These are phyloP conservation scores for Penicillium occitanis DNA, from an alignment of 2,329 filamentous ascomycete species.

Conservation along the genomic window DNA sequence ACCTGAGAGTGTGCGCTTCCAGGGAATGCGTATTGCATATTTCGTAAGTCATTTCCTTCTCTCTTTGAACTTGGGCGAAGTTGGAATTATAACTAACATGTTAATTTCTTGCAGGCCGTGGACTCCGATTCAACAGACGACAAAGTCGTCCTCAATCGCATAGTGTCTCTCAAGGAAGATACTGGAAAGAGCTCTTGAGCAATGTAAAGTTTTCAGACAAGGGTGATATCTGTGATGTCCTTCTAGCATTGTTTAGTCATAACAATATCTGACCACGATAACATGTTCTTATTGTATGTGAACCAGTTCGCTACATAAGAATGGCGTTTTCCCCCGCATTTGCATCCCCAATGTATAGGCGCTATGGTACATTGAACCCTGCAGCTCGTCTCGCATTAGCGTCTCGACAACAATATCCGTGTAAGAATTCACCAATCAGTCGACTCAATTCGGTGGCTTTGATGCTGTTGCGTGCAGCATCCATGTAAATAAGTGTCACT, in stretches of 20 bases:
- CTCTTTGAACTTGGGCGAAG: no score
- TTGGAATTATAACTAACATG: no score
- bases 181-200: conserved; percentile 19
- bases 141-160: conserved; percentile 82
- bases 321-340: not conserved
- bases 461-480: not conserved
- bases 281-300: no score
- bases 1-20: conserved; percentile 69
- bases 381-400: not conserved
- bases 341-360: not conserved
- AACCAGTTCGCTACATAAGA: not conserved
- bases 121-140: conserved; percentile 77
- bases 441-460: not conserved
- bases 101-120: conserved; percentile 41
- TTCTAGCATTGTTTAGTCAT: conserved; percentile 4
- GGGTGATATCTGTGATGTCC: not conserved
- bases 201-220: not conserved
- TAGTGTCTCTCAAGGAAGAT: conserved; percentile 80
- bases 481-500: not conserved
- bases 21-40: conserved; percentile 85
- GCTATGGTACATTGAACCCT: not conserved
- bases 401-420: not conserved
- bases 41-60: conserved; percentile 52
- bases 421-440: not conserved
- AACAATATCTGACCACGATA: not conserved